Base-by-base conservation (phyloP, 495 filamentous ascomycete genomes). In the Penicillium paradoxum region DNA sequence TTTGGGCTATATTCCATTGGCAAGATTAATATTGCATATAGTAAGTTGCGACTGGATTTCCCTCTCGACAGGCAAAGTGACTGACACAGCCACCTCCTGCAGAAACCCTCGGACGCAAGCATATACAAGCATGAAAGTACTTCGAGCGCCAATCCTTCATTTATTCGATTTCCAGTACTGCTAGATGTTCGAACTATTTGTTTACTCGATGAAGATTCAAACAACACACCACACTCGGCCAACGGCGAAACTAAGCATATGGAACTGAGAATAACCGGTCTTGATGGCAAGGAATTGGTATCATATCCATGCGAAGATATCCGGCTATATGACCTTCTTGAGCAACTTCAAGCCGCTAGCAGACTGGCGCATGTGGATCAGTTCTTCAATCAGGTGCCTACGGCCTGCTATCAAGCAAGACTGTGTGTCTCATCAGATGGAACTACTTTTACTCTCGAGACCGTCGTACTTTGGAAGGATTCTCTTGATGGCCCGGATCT, bases 381-480 rank as follows among this genome's bases (percentile, higher is more conserved):
- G 9, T 65, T 63, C 49, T 46, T 37, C 37, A 59, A 47, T 6
- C 60, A 53, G 1, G 43, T 43, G 3, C 68, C 67, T 18, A 44
- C 52, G 18, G 64, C 57, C 3, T 72, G 71, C 27, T 71, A 75
- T 43, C 71, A 73, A 45, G 66, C 69, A 3, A 61, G 62, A 19
- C 22, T 75, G 11, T 44, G 45, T 30, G 42, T 24, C 21, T 45
- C 47, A n/a, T 11, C 49, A 7, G 52, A 65, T 13, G 39, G n/a
- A 0, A 64, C 49, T 3, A 58, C 25, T 0, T 65, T 71, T 25
- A 39, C n/a, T 2, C 53, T 77, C 6, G 64, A 69, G 10, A 63
- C 67, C 6, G 51, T 59, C 18, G 45, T 68, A 15, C 45, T 75
- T 18, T 77, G 73, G 73, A 68, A 54, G 33, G 68, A 77, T 45